phyloP scores from a whole-genome alignment of 2,329 filamentous ascomycete genomes.

The Pseudogymnoascus sp. region DNA sequence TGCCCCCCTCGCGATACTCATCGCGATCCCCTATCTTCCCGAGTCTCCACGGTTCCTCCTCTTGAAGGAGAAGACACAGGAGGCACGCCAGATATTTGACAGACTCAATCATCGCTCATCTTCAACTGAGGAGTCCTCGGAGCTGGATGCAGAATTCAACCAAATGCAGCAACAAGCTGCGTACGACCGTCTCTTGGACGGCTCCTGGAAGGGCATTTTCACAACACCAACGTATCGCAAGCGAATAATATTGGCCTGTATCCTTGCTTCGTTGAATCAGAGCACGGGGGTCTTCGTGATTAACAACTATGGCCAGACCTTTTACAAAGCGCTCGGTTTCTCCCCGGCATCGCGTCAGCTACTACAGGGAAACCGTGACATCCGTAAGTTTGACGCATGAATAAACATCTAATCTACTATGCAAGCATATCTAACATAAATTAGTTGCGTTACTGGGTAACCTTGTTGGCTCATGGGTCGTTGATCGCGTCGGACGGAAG shows the following conservation, averaged over 20 bases:
- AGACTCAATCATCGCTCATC: background rate
- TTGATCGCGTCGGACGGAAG: constrained; percentile 5
- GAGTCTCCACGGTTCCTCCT: constrained; percentile 28
- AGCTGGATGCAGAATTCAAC: constrained; percentile 11
- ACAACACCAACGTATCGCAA: background rate
- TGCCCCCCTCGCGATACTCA: constrained; percentile 20
- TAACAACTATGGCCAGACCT: constrained; percentile 5
- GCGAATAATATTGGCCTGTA: background rate
- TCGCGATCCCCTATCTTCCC: constrained; percentile 20
- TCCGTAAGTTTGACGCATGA: too few species aligned
- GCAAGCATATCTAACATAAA: too few species aligned
- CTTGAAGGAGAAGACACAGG: constrained; percentile 7
- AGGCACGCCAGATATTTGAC: background rate
- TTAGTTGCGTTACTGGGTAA: background rate
- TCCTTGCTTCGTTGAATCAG: background rate
- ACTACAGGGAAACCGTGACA: too few species aligned
- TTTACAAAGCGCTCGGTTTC: constrained; percentile 8
- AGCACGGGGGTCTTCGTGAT: background rate
- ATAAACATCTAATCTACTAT: too few species aligned
- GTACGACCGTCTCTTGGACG: background rate
- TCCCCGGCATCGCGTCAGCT: too few species aligned
- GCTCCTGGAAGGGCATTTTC: constrained; percentile 8
- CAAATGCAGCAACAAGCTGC: constrained; percentile 13
- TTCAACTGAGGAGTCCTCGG: background rate
- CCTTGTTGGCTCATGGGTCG: background rate